A percentile compares a stretch with the other conserved stretches of the same genome.
Conservation (phyloP, 2,329 filamentous ascomycete species). For the Ceratocystis cubensis region DNA sequence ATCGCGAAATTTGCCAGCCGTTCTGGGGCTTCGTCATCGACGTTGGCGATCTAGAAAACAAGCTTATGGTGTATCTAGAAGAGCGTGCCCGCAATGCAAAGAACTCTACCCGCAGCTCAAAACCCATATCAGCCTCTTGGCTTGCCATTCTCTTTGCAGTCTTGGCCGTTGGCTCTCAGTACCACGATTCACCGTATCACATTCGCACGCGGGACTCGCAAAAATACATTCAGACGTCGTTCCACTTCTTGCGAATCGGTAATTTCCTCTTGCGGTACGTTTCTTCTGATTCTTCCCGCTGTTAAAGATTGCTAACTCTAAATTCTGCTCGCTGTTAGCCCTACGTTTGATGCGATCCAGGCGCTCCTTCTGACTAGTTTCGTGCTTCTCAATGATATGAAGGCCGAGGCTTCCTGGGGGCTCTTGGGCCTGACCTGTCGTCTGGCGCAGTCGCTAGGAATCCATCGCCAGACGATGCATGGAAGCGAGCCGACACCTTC, state of each 20-base stretch:
- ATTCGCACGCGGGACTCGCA: conserved; percentile 47
- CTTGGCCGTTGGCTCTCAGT: conserved; percentile 53
- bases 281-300: not conserved
- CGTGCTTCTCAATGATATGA: conserved; percentile 56
- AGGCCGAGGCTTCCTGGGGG: conserved; percentile 55
- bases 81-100: conserved; percentile 47
- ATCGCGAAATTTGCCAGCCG: conserved; percentile 54
- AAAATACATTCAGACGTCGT: conserved; percentile 50
- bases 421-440: conserved; percentile 51
- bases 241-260: conserved; percentile 50
- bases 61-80: conserved; percentile 52
- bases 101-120: conserved; percentile 34
- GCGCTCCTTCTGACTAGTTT: conserved; percentile 51
- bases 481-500: conserved; percentile 33
- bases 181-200: conserved; percentile 52
- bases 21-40: conserved; percentile 58
- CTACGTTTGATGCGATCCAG: conserved; percentile 54
- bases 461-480: conserved; percentile 38
- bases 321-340: conserved; percentile 29
- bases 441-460: conserved; percentile 51
- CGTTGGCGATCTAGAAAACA: conserved; percentile 52
- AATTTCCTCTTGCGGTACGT: conserved; percentile 48
- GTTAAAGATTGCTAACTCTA: not conserved
- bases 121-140: conserved; percentile 51
- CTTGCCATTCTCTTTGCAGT: conserved; percentile 53